Conservation (phyloP, 2,329 filamentous ascomycete genomes). For the Didymella lethalis region DNA sequence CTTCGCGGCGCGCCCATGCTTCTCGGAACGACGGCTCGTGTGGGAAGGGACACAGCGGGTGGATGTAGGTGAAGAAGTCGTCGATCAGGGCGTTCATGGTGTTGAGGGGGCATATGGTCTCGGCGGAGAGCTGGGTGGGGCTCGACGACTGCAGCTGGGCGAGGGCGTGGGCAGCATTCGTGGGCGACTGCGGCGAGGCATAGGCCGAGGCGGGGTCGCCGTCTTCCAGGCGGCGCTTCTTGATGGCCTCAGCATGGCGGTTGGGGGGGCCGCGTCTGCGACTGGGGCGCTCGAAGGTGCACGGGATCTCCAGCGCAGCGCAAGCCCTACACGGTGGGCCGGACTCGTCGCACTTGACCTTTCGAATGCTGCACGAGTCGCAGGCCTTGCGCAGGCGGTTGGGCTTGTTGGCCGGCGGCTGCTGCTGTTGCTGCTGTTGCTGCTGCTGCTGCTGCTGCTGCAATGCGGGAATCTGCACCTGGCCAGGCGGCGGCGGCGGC, state of each 20-base stretch:
- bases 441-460: slow-evolving; percentile 17
- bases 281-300: slow-evolving; percentile 71
- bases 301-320: slow-evolving; percentile 70
- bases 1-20: slow-evolving; percentile 71
- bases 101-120: slow-evolving; percentile 74
- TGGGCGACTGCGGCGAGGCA: slow-evolving; percentile 59
- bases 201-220: slow-evolving; percentile 50
- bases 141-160: slow-evolving; percentile 58
- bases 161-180: slow-evolving; percentile 62
- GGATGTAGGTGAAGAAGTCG: slow-evolving; percentile 84
- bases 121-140: slow-evolving; percentile 62
- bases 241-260: slow-evolving; percentile 71
- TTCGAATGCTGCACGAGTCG: slow-evolving; percentile 54
- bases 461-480: slow-evolving; percentile 14
- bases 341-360: slow-evolving; percentile 67
- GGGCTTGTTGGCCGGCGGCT: slow-evolving; percentile 40
- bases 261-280: slow-evolving; percentile 71
- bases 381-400: slow-evolving; percentile 53
- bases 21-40: slow-evolving; percentile 80
- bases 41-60: slow-evolving; percentile 78
- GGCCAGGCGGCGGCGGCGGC: slow-evolving; percentile 25
- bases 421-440: slow-evolving; percentile 25
- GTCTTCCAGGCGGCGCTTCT: slow-evolving; percentile 64
- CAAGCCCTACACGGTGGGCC: slow-evolving; percentile 73
- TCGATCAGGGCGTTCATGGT: slow-evolving; percentile 75